Conservation (phyloP, 768 basidiomycete species). For the Myochromella boudieri region DNA sequence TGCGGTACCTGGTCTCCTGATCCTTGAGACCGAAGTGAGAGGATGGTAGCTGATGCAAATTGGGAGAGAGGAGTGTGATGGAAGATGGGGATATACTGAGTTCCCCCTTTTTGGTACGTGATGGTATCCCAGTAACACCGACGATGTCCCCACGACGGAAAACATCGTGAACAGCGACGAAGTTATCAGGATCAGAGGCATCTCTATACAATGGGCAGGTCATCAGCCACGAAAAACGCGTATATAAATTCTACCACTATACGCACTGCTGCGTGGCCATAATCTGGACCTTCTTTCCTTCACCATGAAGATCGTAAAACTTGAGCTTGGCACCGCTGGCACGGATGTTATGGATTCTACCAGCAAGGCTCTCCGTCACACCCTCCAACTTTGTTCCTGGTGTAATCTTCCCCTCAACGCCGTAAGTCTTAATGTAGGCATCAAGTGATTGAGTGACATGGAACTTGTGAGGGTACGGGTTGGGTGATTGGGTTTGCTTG, state of each 20-base stretch:
- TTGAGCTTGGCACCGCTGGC: conserved; percentile 77
- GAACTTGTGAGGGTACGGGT: conserved; percentile 99
- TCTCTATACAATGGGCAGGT: conserved; percentile 46
- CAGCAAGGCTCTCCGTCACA: conserved; percentile 69
- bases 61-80: conserved; percentile 90
- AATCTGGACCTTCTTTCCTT: conserved; percentile 92
- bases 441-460: conserved; percentile 78
- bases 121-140: conserved; percentile 86
- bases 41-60: conserved; percentile 94
- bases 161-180: conserved; percentile 71
- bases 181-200: conserved; percentile 59
- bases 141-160: conserved; percentile 97
- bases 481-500: conserved; percentile 79
- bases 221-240: too few relatives aligned
- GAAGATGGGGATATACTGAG: conserved; percentile 82
- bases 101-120: conserved; percentile 94
- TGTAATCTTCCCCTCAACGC: conserved; percentile 66
- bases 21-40: conserved; percentile 94
- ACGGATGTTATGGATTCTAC: conserved; percentile 90
- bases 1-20: conserved; percentile 95
- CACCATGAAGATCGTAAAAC: conserved; percentile 94
- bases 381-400: conserved; percentile 65
- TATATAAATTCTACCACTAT: conserved; percentile 24
- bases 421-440: conserved; percentile 72
- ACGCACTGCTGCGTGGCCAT: conserved; percentile 84